Conservation (phyloP, 495 filamentous ascomycete species). For the Penicillium bovifimosum region DNA sequence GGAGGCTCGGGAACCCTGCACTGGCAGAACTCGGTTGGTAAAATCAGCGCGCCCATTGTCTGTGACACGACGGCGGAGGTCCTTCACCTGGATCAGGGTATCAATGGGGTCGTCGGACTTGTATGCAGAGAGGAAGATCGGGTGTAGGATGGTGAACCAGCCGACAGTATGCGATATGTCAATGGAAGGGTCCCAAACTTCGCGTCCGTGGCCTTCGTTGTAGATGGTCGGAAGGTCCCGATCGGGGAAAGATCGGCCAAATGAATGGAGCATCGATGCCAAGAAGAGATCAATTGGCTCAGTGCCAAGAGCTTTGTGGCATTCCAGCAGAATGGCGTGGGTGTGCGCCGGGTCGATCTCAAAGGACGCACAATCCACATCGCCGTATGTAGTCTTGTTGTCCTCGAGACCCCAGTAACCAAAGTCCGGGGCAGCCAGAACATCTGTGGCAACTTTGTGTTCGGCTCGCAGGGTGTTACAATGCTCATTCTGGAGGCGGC, state of each 20-base stretch:
- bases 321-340: constrained; percentile 36
- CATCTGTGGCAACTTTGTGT: constrained; percentile 22
- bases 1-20: constrained; percentile 35
- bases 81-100: constrained; percentile 42
- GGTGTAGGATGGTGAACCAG: constrained; percentile 57
- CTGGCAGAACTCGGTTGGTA: constrained; percentile 42
- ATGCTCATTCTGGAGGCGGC: constrained; percentile 42
- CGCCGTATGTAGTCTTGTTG: constrained; percentile 41
- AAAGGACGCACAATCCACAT: constrained; percentile 41
- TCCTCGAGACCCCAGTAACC: constrained; percentile 51
- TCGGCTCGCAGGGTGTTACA: constrained; percentile 17
- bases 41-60: constrained; percentile 50
- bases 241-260: constrained; percentile 45
- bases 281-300: constrained; percentile 51
- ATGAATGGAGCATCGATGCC: constrained; percentile 47
- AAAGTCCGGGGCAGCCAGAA: constrained; percentile 29
- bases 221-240: constrained; percentile 49
- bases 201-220: constrained; percentile 54
- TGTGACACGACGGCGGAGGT: constrained; percentile 36
- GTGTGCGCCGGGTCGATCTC: constrained; percentile 43
- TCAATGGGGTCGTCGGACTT: constrained; percentile 30
- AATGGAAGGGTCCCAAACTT: constrained; percentile 44
- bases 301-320: constrained; percentile 44
- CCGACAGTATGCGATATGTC: constrained; percentile 56
- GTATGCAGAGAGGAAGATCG: constrained; percentile 30